Evolutionary conservation across 352 stramenopile genomes (phyloP), one percentile per base, ranked within the genome.

Genomic region (Phytopythium aichiense): DNA sequence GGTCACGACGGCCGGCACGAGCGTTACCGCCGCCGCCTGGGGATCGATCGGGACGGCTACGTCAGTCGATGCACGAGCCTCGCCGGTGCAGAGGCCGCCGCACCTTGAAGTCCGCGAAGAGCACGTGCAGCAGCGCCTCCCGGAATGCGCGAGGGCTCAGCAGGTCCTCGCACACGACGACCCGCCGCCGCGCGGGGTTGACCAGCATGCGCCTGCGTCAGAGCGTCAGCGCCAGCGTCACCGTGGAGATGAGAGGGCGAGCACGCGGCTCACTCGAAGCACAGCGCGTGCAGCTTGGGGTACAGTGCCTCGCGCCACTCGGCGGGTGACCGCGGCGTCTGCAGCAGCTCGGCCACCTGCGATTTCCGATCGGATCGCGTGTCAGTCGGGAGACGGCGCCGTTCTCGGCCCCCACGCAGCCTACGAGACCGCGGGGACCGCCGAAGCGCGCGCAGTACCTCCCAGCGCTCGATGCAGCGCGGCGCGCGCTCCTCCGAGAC

Each of bases 131-230:
- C 22, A 95, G 64, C 40, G 77, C 76, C 58, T 92, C 74, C 4
- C 87, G 74, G 22, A 95, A 76, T 35, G 76, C 63, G 33, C 77
- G 76, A 13, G 87, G 76, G 9, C 80, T 63, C 30, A 92, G 58
- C 48, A 94, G 71, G 63, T 95, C 87, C 69, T 95, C 87, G 62
- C 83, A 89, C 33, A 95, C 63, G 20, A 94, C 74, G 58, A 95
- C 79, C 23, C 80, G 83, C 18, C 84, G 83, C 38, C 88, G 83
- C 37, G 72, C 77, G 42, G 84, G 84, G 54, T 89, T 91, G 56
- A 93, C 82, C 30, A 84, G 81, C 57, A 95, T 64, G 49, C 79
- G 56, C 55, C 81, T 92, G 53, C 43, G 56, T 48, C 48, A 30
- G 4, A 33, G 16, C 30, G 28, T 49, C 38, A 52, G 42, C 11